These are phyloP conservation scores for Triangularia setosa DNA, from an alignment of 2,329 filamentous ascomycete genomes.

Conservation along the genomic window DNA sequence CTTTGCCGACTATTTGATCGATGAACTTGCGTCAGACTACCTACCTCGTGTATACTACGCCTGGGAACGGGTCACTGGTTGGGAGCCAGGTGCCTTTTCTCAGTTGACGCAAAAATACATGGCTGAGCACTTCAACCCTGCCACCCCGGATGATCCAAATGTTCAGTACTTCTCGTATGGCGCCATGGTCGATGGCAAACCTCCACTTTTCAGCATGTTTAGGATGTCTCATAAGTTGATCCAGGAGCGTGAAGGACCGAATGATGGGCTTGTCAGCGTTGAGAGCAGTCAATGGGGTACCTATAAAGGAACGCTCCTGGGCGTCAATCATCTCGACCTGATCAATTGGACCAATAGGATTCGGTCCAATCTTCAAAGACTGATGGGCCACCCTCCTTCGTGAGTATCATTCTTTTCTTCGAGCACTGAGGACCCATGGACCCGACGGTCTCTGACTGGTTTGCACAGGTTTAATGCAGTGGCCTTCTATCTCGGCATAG, in stretches of 20 bases:
- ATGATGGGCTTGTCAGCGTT: conserved; percentile 66
- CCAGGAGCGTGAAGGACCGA: conserved; percentile 50
- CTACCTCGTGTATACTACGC: conserved; percentile 54
- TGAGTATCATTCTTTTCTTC: conserved; percentile 35
- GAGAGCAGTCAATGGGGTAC: conserved; percentile 58
- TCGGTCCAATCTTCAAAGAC: conserved; percentile 51
- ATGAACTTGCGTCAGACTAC: conserved; percentile 42
- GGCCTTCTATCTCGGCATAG: conserved; percentile 63
- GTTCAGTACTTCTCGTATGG: conserved; percentile 63
- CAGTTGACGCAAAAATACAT: conserved; percentile 60
- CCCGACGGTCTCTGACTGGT: neutral
- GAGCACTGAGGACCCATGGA: neutral
- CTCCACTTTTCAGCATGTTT: conserved; percentile 64
- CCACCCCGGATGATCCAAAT: conserved; percentile 47
- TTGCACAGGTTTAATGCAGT: conserved; percentile 58
- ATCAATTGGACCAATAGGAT: conserved; percentile 66
- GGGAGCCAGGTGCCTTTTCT: conserved; percentile 57
- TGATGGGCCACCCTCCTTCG: conserved; percentile 50
- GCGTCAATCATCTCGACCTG: conserved; percentile 60
- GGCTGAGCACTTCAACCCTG: conserved; percentile 55
- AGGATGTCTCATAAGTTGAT: conserved; percentile 50
- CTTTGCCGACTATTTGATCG: conserved; percentile 53
- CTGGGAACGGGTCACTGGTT: conserved; percentile 46
- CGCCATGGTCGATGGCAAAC: conserved; percentile 42
- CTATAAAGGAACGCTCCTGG: conserved; percentile 60